Evolutionary conservation across 257 asterid genomes (phyloP), one percentile per base, ranked within the genome.

Genomic region (Penstemon eatonii): DNA sequence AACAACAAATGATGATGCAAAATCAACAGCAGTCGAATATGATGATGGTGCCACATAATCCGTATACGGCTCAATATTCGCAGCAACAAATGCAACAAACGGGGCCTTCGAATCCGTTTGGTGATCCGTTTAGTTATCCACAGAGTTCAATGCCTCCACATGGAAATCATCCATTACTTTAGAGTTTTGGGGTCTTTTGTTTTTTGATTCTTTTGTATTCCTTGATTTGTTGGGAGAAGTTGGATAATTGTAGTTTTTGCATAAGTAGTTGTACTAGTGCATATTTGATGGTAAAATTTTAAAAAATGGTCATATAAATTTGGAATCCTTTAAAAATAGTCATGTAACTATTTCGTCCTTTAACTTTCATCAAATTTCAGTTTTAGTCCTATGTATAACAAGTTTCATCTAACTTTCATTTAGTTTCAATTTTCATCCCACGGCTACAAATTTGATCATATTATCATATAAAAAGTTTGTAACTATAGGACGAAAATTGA

Each of bases 61-160:
- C 70, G 6, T 80, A 84, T 60, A 18, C 73, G 6, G 71, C 65
- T 65, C 95, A 82, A 46, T 79, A 80, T 68, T 42, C 77, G 57
- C 85, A 83, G 6, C 87, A 77, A 11, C 83, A 79, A 57, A 75
- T 79, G 80, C 79, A 25, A 25, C 33, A 25, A 25, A 25, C 33
- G 33, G 33, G 33, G 18, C 64, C 85, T 8, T 40, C 84, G 3
- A 90, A 88, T 72, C 96, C 97, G 10, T 90, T 90, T 60, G 92
- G 84, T 1, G 97, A 86, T 69, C 89, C 90, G 1, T 88, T 82
- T 44, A 58, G 56, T 60, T 72, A 74, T 78, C 83, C 85, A 25
- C 87, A 73, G 6, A 70, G 53, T 54, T 50, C 89, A 47, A 65
- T 76, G 77, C 81, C 83, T 37, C 83, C 78, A 10, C 78, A 82